A percentile compares a stretch with the other conserved stretches of the same genome.
These are phyloP conservation scores for Aspergillus japonicus DNA, from an alignment of 2,329 filamentous ascomycete genomes.

Conservation along the genomic window DNA sequence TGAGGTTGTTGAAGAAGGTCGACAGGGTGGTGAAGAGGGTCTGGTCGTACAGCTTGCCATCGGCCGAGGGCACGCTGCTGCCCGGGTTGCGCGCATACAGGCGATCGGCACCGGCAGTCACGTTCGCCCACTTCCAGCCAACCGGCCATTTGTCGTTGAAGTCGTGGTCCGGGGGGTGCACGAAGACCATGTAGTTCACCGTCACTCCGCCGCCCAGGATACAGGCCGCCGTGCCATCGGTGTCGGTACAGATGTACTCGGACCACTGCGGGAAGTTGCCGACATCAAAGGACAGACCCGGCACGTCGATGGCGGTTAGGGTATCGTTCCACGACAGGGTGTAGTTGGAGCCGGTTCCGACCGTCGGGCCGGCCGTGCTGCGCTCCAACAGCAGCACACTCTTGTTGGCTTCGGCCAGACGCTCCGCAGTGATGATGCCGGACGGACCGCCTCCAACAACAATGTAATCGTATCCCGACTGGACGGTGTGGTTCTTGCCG, in stretches of 20 bases:
- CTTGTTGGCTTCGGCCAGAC: constrained; percentile 63
- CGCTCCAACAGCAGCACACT: constrained; percentile 64
- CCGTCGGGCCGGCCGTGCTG: constrained; percentile 35
- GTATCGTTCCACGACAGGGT: constrained; percentile 24
- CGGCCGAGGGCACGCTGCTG: constrained; percentile 63
- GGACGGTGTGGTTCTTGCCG: too few species aligned
- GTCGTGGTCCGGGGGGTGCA: constrained; percentile 56
- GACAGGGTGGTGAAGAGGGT: constrained; percentile 64
- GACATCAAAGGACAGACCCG: constrained; percentile 27
- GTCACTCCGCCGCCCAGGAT: constrained; percentile 30
- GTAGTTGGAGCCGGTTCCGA: constrained; percentile 24
- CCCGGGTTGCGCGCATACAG: constrained; percentile 71
- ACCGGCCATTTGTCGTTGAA: constrained; percentile 71
- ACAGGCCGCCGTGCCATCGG: constrained; percentile 22
- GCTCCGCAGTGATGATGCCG: constrained; percentile 58
- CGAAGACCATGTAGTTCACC: constrained; percentile 31
- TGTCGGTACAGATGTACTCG: constrained; percentile 2
- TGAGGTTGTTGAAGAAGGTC: constrained; percentile 57
- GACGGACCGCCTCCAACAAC: constrained; percentile 48
- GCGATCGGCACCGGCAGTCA: constrained; percentile 58
- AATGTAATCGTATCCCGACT: constrained; percentile 40
- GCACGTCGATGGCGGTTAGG: constrained; percentile 28
- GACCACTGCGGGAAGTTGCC: constrained; percentile 9
- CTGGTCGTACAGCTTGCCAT: constrained; percentile 66
- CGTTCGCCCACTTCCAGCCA: constrained; percentile 68